A percentile compares a stretch with the other conserved stretches of the same genome.
These are phyloP conservation scores for Phylloboletellus chloephorus DNA, from an alignment of 1,284 basidiomycete genomes.

Conservation along the genomic window DNA sequence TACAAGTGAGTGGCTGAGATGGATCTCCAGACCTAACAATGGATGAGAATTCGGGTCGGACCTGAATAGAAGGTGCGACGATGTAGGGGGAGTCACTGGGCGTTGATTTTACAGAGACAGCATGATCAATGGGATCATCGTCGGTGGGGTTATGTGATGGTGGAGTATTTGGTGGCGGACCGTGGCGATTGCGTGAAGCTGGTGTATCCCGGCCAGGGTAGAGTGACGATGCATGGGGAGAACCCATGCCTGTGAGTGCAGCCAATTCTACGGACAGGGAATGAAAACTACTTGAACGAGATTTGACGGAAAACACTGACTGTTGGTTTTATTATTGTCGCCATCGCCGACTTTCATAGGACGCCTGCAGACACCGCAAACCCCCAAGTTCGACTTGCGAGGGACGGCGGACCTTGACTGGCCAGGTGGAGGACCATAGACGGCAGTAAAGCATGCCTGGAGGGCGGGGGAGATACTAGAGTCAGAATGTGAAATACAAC, in stretches of 20 bases:
- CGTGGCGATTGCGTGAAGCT: constrained; percentile 36
- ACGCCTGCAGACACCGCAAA: constrained; percentile 93
- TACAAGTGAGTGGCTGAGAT: constrained; percentile 80
- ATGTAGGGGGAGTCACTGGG: constrained; percentile 56
- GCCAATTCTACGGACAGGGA: constrained; percentile 61
- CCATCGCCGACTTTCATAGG: constrained; percentile 92
- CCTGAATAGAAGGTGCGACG: constrained; percentile 83
- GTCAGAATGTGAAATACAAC: neutral
- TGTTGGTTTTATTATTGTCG: constrained; percentile 77
- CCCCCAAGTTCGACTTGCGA: constrained; percentile 77
- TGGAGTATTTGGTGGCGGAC: constrained; percentile 25
- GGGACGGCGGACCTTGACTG: constrained; percentile 49
- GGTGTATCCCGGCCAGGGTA: constrained; percentile 67
- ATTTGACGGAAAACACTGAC: constrained; percentile 46
- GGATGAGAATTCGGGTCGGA: constrained; percentile 82
- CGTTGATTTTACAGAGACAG: constrained; percentile 46
- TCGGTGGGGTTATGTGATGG: constrained; percentile 57
- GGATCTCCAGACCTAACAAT: constrained; percentile 69
- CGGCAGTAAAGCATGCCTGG: constrained; percentile 91
- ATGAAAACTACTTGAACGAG: constrained; percentile 6
- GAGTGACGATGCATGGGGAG: constrained; percentile 45
- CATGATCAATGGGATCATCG: constrained; percentile 74
- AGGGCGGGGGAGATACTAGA: constrained; percentile 5
- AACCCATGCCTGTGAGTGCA: constrained; percentile 82
- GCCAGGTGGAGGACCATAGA: constrained; percentile 85